Evolutionary conservation across 2,329 filamentous ascomycete genomes (phyloP).

Genomic region (Botryotinia calthae): DNA sequence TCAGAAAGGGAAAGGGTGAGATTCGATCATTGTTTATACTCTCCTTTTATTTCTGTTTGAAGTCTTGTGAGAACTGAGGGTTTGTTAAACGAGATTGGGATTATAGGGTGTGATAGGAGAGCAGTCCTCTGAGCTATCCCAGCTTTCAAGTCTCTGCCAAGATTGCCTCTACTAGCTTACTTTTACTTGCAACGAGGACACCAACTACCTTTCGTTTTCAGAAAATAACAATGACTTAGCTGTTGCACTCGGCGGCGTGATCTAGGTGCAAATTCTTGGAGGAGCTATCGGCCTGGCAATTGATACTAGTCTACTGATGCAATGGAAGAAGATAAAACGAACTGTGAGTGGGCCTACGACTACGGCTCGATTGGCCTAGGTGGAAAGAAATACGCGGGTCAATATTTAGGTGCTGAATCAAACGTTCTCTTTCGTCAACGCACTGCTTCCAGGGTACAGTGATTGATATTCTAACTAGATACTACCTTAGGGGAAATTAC

Average conservation of each 20-base stretch:
- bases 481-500: background rate
- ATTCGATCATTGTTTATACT: no score
- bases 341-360: background rate
- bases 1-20: no score
- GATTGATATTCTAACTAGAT: no score
- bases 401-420: background rate
- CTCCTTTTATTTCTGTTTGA: no score
- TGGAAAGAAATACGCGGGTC: background rate
- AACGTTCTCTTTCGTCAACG: background rate
- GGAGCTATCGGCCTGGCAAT: slow-evolving; percentile 57
- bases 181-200: background rate
- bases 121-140: background rate
- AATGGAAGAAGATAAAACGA: background rate
- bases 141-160: background rate
- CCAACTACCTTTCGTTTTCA: background rate
- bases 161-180: background rate
- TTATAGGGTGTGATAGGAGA: no score
- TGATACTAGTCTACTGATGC: slow-evolving; percentile 57
- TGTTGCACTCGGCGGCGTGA: slow-evolving; percentile 39
- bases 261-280: slow-evolving; percentile 58
- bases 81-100: no score
- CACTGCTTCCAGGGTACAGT: no score
- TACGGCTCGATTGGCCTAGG: background rate
- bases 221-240: background rate
- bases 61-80: no score